phyloP scores from a whole-genome alignment of 1,284 basidiomycete genomes.

The Flammula alnicola region DNA sequence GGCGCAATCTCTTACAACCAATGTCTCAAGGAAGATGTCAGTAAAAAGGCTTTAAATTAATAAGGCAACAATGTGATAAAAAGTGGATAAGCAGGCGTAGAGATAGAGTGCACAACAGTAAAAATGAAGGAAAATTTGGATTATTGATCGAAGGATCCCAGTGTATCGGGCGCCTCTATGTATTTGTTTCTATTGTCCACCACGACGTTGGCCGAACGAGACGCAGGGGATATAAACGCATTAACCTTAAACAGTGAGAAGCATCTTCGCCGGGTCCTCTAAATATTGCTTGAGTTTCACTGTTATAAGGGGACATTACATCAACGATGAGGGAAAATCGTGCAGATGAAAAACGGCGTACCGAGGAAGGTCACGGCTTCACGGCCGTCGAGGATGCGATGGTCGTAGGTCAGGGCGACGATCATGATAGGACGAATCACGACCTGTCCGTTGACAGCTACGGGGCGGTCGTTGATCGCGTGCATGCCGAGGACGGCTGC shows the following conservation, averaged over 20 bases:
- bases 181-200: too few species aligned
- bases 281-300: slow-evolving; percentile 59
- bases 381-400: slow-evolving; percentile 93
- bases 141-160: too few species aligned
- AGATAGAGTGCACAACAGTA: too few species aligned
- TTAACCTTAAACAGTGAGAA: slow-evolving; percentile 39
- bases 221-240: neutral
- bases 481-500: slow-evolving; percentile 97
- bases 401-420: slow-evolving; percentile 94
- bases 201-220: too few species aligned
- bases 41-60: too few species aligned
- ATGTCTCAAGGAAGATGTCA: too few species aligned
- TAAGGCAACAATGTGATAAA: too few species aligned
- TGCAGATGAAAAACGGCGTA: slow-evolving; percentile 42
- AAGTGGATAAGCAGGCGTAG: too few species aligned
- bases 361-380: slow-evolving; percentile 98
- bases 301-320: slow-evolving; percentile 32
- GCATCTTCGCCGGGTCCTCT: slow-evolving; percentile 63
- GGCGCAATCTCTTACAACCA: too few species aligned
- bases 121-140: too few species aligned
- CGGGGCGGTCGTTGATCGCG: slow-evolving; percentile 92
- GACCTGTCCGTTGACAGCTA: slow-evolving; percentile 93
- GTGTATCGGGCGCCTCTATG: too few species aligned
- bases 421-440: slow-evolving; percentile 98
- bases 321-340: neutral